These are phyloP conservation scores for Apiospora koreana DNA, from an alignment of 2,329 filamentous ascomycete species.

Conservation along the genomic window DNA sequence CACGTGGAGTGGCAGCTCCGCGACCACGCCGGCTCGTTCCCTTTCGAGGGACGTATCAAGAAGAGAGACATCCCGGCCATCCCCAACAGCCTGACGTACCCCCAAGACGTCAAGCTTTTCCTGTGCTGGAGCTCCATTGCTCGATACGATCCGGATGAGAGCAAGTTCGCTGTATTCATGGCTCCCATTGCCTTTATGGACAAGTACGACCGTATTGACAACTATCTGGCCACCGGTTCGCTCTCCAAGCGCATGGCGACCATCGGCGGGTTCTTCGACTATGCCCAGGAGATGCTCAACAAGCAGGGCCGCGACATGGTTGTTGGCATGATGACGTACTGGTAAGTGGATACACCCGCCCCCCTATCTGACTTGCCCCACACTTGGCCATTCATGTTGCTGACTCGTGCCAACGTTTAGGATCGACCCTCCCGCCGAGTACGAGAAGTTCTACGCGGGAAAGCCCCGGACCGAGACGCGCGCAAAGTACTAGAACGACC, in stretches of 20 bases:
- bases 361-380: not conserved
- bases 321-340: conserved; percentile 9
- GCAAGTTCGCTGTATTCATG: not conserved
- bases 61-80: not conserved
- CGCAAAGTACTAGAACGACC: not conserved
- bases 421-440: not conserved
- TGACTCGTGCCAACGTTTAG: not conserved
- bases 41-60: not conserved
- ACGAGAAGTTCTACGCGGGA: not conserved
- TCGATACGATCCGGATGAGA: not conserved
- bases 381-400: not conserved
- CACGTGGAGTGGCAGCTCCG: not conserved
- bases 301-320: not conserved
- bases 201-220: not conserved
- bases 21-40: not conserved
- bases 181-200: not conserved
- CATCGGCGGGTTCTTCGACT: not conserved
- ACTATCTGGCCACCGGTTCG: not conserved
- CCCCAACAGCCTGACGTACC: not conserved
- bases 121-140: not conserved
- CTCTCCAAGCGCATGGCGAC: not conserved
- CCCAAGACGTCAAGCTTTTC: not conserved
- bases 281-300: conserved; percentile 1
- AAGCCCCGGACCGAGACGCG: not conserved
- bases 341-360: not conserved